Conservation (phyloP, 2,329 filamentous ascomycete species). For the Colletotrichum lentis region DNA sequence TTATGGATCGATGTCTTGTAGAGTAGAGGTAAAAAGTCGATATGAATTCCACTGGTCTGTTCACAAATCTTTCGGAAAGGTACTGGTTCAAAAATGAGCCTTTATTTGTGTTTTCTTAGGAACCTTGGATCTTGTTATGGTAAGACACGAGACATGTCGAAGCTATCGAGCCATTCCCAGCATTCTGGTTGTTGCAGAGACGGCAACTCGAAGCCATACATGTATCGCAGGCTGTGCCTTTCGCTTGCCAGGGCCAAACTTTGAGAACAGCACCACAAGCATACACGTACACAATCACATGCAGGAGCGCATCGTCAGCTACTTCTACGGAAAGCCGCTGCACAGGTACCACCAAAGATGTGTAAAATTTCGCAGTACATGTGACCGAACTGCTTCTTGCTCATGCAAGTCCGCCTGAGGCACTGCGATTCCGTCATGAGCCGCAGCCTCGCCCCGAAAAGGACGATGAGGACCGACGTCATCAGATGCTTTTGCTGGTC, state of each 20-base stretch:
- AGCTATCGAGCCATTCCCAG: too few relatives aligned
- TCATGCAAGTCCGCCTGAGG: background rate
- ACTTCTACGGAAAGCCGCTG: background rate
- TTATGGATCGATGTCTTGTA: too few relatives aligned
- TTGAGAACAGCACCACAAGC: too few relatives aligned
- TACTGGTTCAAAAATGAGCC: too few relatives aligned
- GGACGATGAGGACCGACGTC: background rate
- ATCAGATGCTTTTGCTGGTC: background rate
- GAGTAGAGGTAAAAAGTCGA: too few relatives aligned
- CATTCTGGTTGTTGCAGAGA: background rate
- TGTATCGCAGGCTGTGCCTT: too few relatives aligned
- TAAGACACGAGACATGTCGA: background rate
- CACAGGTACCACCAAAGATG: background rate
- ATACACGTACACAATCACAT: background rate
- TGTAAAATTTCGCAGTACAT: background rate
- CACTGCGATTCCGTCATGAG: background rate
- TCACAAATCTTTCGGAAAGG: too few relatives aligned
- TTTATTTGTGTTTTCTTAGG: too few relatives aligned
- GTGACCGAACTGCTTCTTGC: background rate
- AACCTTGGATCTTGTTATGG: background rate
- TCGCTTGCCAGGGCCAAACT: too few relatives aligned
- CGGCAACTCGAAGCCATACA: background rate
- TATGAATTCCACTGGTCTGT: too few relatives aligned
- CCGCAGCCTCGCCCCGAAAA: background rate
- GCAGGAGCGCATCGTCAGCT: background rate